Conservation (phyloP, 2,329 filamentous ascomycete species). For the Periconia macrospinosa region DNA sequence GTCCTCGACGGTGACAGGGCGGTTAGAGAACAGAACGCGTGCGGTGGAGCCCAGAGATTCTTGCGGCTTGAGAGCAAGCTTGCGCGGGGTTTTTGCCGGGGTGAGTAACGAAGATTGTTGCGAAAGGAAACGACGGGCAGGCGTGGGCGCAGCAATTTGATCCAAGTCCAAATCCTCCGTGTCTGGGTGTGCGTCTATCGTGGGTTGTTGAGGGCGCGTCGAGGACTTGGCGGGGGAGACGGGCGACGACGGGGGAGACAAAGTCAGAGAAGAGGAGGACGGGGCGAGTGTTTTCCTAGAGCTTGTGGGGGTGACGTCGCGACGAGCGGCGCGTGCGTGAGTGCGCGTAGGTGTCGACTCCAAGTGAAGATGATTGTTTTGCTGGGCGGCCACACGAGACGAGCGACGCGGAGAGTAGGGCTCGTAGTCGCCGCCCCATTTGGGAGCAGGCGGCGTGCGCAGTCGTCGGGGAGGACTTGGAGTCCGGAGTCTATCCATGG, state of each 20-base stretch:
- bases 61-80: slow-evolving; percentile 50
- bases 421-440: slow-evolving; percentile 71
- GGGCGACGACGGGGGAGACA: slow-evolving; percentile 48
- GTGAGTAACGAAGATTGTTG: slow-evolving; percentile 68
- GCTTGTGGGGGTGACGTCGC: slow-evolving; percentile 34
- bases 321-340: slow-evolving; percentile 23
- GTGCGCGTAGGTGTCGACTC: slow-evolving; percentile 20
- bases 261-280: slow-evolving; percentile 51
- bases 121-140: slow-evolving; percentile 27
- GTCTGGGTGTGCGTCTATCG: slow-evolving; percentile 6
- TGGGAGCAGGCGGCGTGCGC: slow-evolving; percentile 70
- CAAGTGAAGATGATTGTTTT: slow-evolving; percentile 36
- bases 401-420: slow-evolving; percentile 71
- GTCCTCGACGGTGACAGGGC: slow-evolving; percentile 64
- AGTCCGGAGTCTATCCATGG: slow-evolving; percentile 50
- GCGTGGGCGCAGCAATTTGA: slow-evolving; percentile 22
- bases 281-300: slow-evolving; percentile 22
- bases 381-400: slow-evolving; percentile 62
- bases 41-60: slow-evolving; percentile 52
- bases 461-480: slow-evolving; percentile 63
- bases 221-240: slow-evolving; percentile 36
- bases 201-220: slow-evolving; percentile 22
- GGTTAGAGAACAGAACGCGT: slow-evolving; percentile 60
- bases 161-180: slow-evolving; percentile 37
- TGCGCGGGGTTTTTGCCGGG: slow-evolving; percentile 75